phyloP scores from a whole-genome alignment of 495 filamentous ascomycete genomes.

The Xylaria grammica region DNA sequence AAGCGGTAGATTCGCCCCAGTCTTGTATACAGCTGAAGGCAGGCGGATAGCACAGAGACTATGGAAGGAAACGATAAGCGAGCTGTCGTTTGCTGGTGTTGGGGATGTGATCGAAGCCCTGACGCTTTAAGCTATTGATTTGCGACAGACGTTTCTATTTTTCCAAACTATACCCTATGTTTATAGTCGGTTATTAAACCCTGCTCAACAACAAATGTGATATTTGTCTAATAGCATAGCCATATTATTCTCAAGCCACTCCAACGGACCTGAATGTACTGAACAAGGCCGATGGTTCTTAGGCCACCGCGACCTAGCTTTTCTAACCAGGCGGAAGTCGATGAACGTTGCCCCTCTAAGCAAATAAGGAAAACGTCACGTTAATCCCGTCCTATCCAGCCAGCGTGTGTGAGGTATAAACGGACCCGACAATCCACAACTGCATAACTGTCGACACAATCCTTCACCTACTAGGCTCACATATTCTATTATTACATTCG shows the following conservation, averaged over 20 bases:
- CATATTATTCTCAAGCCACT: not conserved
- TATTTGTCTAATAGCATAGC: not conserved
- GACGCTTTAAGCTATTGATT: not conserved
- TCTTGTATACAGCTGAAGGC: constrained; percentile 44
- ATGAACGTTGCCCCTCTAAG: no score
- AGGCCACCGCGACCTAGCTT: no score
- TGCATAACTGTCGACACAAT: no score
- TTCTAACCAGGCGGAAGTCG: no score
- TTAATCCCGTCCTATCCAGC: no score
- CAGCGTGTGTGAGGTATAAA: no score
- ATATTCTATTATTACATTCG: no score
- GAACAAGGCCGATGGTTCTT: no score
- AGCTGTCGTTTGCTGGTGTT: constrained; percentile 44
- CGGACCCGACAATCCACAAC: no score
- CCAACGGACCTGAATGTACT: not conserved
- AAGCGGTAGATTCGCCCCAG: constrained; percentile 4
- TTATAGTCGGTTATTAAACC: not conserved
- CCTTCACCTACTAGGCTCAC: no score
- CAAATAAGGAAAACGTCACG: no score
- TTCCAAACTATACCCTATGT: not conserved
- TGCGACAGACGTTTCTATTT: not conserved
- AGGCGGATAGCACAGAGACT: constrained; percentile 35
- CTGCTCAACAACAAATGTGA: not conserved
- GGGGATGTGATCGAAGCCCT: constrained; percentile 11
- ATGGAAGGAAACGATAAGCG: constrained; percentile 50